Evolutionary conservation across 2,329 filamentous ascomycete species (phyloP).

Genomic region (Exophiala sp.): DNA sequence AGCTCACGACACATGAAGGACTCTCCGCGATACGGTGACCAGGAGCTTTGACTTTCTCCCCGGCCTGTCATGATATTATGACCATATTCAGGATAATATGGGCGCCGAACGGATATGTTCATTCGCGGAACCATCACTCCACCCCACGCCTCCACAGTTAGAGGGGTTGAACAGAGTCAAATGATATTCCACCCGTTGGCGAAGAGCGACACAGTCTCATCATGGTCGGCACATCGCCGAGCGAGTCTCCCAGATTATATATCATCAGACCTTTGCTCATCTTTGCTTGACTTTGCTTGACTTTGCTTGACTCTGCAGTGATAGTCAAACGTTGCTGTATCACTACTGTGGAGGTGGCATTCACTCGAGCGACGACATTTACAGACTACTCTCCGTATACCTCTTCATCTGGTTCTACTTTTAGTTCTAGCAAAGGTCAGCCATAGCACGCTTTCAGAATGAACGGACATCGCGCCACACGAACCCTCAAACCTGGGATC

Average conservation of each 20-base stretch:
- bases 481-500: conserved; percentile 44
- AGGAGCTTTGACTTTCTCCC: too few relatives aligned
- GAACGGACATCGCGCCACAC: conserved; percentile 20
- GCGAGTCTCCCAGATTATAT: conserved; percentile 13
- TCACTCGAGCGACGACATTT: neutral
- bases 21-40: too few relatives aligned
- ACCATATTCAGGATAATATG: too few relatives aligned
- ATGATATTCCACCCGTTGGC: neutral
- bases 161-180: neutral
- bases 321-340: neutral
- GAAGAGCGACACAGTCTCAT: conserved; percentile 1
- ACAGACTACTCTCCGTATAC: neutral
- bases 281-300: neutral
- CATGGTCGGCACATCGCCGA: conserved; percentile 15
- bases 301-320: neutral
- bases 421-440: neutral
- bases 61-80: too few relatives aligned
- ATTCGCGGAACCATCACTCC: neutral
- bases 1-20: too few relatives aligned
- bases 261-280: neutral
- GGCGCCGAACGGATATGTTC: too few relatives aligned
- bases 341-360: neutral
- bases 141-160: conserved; percentile 15
- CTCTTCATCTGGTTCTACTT: too few relatives aligned
- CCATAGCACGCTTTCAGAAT: conserved; percentile 6